These are phyloP conservation scores for Acacia melanoxylon DNA, from an alignment of 306 rosid genomes.

Conservation along the genomic window DNA sequence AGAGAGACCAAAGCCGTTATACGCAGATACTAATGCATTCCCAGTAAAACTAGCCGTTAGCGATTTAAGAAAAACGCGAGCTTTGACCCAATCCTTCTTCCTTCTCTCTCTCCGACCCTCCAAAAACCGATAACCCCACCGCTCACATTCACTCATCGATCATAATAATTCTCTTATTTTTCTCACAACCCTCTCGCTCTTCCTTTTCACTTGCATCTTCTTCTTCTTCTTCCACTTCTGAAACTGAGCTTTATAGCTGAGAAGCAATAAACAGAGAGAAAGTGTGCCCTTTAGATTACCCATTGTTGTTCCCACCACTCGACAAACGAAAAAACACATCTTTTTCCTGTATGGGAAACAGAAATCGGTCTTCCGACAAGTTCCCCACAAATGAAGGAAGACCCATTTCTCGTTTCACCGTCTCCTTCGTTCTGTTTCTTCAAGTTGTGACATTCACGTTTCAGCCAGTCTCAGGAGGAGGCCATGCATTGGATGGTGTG, in stretches of 20 bases:
- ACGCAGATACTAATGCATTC: neutral
- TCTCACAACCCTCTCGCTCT: slow-evolving; percentile 14
- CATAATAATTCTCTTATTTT: slow-evolving; percentile 5
- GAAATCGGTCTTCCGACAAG: slow-evolving; percentile 3
- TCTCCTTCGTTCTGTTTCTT: slow-evolving; percentile 33
- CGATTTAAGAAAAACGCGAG: slow-evolving; percentile 33
- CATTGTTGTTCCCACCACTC: slow-evolving; percentile 11
- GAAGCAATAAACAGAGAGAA: slow-evolving; percentile 1
- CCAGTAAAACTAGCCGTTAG: slow-evolving; percentile 71
- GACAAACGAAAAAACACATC: neutral
- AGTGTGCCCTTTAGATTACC: slow-evolving; percentile 6
- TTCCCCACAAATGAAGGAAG: neutral
- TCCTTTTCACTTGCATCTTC: slow-evolving; percentile 5
- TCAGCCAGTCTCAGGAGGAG: slow-evolving; percentile 49
- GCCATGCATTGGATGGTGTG: slow-evolving; percentile 59
- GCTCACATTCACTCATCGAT: slow-evolving; percentile 33
- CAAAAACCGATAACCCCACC: slow-evolving; percentile 30
- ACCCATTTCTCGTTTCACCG: neutral
- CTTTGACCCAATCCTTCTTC: slow-evolving; percentile 51
- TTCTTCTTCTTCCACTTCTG: neutral
- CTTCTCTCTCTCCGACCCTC: neutral
- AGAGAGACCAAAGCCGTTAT: slow-evolving; percentile 41
- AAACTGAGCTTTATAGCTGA: slow-evolving; percentile 9
- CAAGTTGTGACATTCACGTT: slow-evolving; percentile 19
- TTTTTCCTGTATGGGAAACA: slow-evolving; percentile 56